These are phyloP conservation scores for Blastocystis sp. DNA, from an alignment of 352 stramenopile species.

Conservation along the genomic window DNA sequence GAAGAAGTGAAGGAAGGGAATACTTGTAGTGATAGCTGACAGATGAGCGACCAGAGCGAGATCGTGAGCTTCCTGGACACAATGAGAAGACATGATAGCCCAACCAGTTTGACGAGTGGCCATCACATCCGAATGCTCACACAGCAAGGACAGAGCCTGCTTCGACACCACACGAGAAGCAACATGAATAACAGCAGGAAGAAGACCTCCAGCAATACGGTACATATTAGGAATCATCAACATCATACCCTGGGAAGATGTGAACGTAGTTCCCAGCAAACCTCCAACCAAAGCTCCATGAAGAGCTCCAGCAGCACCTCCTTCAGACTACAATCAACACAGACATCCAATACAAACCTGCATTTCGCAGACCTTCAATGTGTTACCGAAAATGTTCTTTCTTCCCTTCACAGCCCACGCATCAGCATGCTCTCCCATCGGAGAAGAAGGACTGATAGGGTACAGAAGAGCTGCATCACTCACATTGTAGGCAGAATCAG, in stretches of 20 bases:
- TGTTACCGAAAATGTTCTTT: constrained; percentile 70
- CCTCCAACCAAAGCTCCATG: constrained; percentile 71
- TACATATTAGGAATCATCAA: constrained; percentile 74
- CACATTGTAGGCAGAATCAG: constrained; percentile 38
- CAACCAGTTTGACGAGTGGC: constrained; percentile 71
- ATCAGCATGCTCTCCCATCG: constrained; percentile 71
- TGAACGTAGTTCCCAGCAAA: constrained; percentile 68
- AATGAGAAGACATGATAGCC: constrained; percentile 72
- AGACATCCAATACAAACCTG: constrained; percentile 62
- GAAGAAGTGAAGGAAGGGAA: constrained; percentile 75
- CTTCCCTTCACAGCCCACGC: constrained; percentile 67
- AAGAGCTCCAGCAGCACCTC: constrained; percentile 69
- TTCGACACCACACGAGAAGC: constrained; percentile 71
- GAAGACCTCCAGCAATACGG: constrained; percentile 65
- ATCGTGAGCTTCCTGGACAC: constrained; percentile 74
- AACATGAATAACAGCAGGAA: constrained; percentile 76
- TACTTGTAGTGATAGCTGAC: constrained; percentile 68
- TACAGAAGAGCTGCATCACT: constrained; percentile 65
- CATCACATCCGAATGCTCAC: constrained; percentile 84
- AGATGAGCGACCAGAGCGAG: constrained; percentile 74
- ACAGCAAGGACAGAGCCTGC: constrained; percentile 69
- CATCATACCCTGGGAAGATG: constrained; percentile 73
- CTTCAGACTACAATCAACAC: constrained; percentile 23
- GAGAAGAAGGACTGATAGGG: constrained; percentile 68
- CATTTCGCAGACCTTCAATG: constrained; percentile 70